These are phyloP conservation scores for Termitomyces sp. DNA, from an alignment of 768 basidiomycete genomes.

Conservation along the genomic window DNA sequence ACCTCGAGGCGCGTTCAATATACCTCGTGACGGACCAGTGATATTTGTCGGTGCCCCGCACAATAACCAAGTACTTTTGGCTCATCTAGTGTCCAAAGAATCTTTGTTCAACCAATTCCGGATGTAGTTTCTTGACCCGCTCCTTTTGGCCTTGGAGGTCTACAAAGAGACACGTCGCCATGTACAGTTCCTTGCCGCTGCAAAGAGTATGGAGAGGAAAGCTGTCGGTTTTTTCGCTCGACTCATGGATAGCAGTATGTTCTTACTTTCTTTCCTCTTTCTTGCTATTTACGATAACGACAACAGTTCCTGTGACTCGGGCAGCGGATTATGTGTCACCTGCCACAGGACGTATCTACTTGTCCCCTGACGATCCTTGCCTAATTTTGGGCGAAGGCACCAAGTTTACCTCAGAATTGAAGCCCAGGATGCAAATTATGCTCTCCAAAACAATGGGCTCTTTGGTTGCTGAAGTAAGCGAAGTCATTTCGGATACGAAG, in stretches of 20 bases:
- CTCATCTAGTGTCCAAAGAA: conserved; percentile 1
- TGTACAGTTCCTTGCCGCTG: conserved; percentile 86
- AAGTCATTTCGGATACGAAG: conserved; percentile 87
- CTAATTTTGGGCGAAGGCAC: conserved; percentile 84
- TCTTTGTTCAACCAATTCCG: conserved; percentile 13
- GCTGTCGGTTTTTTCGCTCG: conserved; percentile 79
- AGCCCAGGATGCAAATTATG: conserved; percentile 80
- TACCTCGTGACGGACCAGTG: conserved; percentile 85
- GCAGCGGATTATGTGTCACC: conserved; percentile 82
- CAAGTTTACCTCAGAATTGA: conserved; percentile 68
- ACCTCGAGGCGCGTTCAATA: conserved; percentile 91
- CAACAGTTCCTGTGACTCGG: conserved; percentile 87
- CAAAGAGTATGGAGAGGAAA: conserved; percentile 79
- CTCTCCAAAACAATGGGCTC: conserved; percentile 79
- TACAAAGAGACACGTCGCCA: conserved; percentile 78
- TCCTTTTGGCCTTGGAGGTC: conserved; percentile 82
- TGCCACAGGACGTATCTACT: conserved; percentile 67
- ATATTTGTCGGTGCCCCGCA: conserved; percentile 94
- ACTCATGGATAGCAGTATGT: conserved; percentile 85
- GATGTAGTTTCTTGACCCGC: conserved; percentile 84
- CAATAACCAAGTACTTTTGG: conserved; percentile 69
- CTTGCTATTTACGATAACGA: conserved; percentile 7
- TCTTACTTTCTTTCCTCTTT: not conserved
- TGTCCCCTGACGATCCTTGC: conserved; percentile 76
- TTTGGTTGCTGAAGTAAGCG: conserved; percentile 76